phyloP scores from a whole-genome alignment of 129 eudicot genomes.

The Gnaphalium uliginosum region DNA sequence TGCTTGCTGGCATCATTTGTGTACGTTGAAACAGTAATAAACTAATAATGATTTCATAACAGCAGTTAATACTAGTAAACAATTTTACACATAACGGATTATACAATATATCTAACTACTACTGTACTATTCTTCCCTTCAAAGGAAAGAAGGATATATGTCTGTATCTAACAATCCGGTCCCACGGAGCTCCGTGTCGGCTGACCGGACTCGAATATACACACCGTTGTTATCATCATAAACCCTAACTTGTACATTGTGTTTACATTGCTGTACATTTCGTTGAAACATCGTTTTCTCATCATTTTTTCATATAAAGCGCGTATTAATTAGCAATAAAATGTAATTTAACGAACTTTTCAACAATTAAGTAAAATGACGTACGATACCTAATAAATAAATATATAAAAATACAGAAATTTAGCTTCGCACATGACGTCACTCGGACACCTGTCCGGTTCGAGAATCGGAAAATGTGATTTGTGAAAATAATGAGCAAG shows the following conservation, averaged over 20 bases:
- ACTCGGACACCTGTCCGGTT: slow-evolving; percentile 14
- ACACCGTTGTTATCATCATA: slow-evolving; percentile 19
- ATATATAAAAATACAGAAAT: slow-evolving; percentile 11
- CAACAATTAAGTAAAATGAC: not conserved
- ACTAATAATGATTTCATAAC: not conserved
- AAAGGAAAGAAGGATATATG: slow-evolving; percentile 33
- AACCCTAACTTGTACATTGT: slow-evolving; percentile 30
- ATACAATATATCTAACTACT: not conserved
- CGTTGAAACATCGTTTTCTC: slow-evolving; percentile 31
- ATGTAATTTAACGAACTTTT: not conserved
- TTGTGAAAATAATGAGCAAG: not conserved
- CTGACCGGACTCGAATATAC: slow-evolving; percentile 25
- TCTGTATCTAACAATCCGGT: slow-evolving; percentile 32
- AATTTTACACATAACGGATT: slow-evolving; percentile 24
- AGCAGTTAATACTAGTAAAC: slow-evolving; percentile 1
- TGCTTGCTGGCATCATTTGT: slow-evolving; percentile 40
- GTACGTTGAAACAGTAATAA: slow-evolving; percentile 27
- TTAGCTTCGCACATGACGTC: slow-evolving; percentile 1
- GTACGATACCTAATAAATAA: slow-evolving; percentile 12
- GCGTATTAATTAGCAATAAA: slow-evolving; percentile 10
- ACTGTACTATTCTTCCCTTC: slow-evolving; percentile 11
- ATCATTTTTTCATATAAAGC: not conserved
- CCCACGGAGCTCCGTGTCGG: slow-evolving; percentile 41
- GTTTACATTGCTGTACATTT: slow-evolving; percentile 13
- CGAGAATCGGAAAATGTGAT: not conserved